Evolutionary conservation across 768 basidiomycete genomes (phyloP), one percentile per base, ranked within the genome.

Genomic region (Termitomyces sp.): DNA sequence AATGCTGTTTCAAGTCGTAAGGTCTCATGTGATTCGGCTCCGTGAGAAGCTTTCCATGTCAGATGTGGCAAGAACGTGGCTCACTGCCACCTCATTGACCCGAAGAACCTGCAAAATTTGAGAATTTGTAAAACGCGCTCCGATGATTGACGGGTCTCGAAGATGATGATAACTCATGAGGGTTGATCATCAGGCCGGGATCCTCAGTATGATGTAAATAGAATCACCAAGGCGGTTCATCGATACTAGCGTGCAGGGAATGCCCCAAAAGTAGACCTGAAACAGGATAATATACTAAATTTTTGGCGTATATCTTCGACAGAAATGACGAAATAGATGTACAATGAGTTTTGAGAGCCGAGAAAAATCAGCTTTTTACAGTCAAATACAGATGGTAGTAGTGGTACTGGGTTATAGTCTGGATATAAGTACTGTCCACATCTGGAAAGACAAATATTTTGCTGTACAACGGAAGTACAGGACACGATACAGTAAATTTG

Each of bases 381-480:
- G 26, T 46, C 38, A 18, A 48, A 36, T 47, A 55, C 53, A 47
- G 45, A 47, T 56, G 36, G 28, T 49, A 41, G 14, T 56, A 56
- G 11, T 46, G 24, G 32, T 56, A 56, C 47, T 56, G 18, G 36
- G n/a, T 56, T 33, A 49, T 49, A 49, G 6, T 48, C 24, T 0
- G 55, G 46, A 55, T 56, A 56, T 56, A 56, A 56, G 46, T 47
- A 48, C 46, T 40, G 47, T 56, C 47, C 28, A 28, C 28, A n/a
- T 36, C 44, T 20, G 35, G 30, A 14, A 40, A 52, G 52, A 28
- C 51, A 28, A 49, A 40, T 49, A 48, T 56, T 56, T 56, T 47
- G 46, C 55, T 56, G 55, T 48, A 56, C 35, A 16, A 24, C 40
- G 36, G 46, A 20, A 48, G 54, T 46, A 26, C 54, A 46, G 54